phyloP scores from a whole-genome alignment of 345 rosid species.

The Boechera stricta region DNA sequence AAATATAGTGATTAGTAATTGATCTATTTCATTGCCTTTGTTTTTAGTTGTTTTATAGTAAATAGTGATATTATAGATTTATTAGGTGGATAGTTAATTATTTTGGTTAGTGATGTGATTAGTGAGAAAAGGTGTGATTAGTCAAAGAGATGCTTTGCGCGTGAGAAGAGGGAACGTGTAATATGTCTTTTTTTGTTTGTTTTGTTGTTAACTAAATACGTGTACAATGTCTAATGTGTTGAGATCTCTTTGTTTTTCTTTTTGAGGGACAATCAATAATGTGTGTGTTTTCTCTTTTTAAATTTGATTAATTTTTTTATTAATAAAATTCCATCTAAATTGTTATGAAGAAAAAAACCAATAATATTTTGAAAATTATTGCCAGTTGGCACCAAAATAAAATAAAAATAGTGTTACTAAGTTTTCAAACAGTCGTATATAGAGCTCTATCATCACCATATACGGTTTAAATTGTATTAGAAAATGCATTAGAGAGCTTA shows the following conservation, averaged over 20 bases:
- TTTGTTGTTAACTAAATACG: slow-evolving; percentile 4
- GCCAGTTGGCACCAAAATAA: too few relatives aligned
- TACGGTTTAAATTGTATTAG: too few relatives aligned
- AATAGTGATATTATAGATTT: background rate
- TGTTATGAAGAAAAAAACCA: too few relatives aligned
- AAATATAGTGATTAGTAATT: background rate
- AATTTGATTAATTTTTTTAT: background rate
- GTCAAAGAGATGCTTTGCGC: slow-evolving; percentile 42
- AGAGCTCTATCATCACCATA: too few relatives aligned
- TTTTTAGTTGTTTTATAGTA: background rate
- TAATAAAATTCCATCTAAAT: background rate
- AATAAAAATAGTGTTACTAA: too few relatives aligned
- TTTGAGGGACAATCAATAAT: background rate
- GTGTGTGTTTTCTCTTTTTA: background rate
- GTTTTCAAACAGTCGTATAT: too few relatives aligned
- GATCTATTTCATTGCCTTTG: too few relatives aligned
- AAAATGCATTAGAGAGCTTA: too few relatives aligned
- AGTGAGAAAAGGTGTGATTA: slow-evolving; percentile 25
- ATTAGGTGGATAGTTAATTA: slow-evolving; percentile 19
- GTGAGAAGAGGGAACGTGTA: slow-evolving; percentile 39
- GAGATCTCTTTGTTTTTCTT: background rate
- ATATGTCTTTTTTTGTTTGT: background rate
- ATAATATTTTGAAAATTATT: too few relatives aligned
- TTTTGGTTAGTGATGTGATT: slow-evolving; percentile 27
- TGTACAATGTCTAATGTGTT: slow-evolving; percentile 20